Conservation (phyloP, 306 rosid species). For the Cucumis cinereus region DNA sequence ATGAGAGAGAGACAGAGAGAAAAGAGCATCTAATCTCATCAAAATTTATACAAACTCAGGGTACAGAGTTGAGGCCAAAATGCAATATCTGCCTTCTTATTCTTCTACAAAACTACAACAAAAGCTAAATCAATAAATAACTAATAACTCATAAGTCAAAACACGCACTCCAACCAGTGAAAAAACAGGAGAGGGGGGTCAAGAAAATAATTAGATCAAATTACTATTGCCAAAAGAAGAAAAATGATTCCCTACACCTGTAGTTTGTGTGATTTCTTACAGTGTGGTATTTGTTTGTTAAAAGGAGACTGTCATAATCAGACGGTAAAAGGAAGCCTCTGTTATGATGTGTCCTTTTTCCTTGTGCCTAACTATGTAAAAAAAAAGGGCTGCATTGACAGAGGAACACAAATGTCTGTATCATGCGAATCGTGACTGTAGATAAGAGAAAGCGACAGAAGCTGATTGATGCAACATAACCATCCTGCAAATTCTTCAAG, state of each 20-base stretch:
- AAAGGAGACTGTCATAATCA: background rate
- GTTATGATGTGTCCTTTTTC: background rate
- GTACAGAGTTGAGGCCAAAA: background rate
- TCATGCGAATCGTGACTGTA: background rate
- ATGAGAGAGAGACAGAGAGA: background rate
- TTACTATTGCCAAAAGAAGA: background rate
- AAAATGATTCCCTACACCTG: background rate
- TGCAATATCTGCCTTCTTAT: background rate
- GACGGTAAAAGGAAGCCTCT: background rate
- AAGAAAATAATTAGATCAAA: background rate
- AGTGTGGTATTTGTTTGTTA: constrained; percentile 5
- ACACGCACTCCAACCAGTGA: background rate
- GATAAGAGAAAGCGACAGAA: background rate
- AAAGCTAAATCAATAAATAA: background rate
- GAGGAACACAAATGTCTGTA: background rate
- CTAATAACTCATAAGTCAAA: background rate
- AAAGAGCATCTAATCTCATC: background rate
- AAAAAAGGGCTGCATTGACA: background rate
- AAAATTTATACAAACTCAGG: background rate
- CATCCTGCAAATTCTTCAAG: background rate
- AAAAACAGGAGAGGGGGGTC: background rate
- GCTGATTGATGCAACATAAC: background rate
- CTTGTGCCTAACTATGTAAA: background rate
- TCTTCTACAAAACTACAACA: background rate
- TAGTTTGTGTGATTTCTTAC: background rate